Base-by-base conservation (phyloP, 23 red algal species). In the Gracilaria caudata region DNA sequence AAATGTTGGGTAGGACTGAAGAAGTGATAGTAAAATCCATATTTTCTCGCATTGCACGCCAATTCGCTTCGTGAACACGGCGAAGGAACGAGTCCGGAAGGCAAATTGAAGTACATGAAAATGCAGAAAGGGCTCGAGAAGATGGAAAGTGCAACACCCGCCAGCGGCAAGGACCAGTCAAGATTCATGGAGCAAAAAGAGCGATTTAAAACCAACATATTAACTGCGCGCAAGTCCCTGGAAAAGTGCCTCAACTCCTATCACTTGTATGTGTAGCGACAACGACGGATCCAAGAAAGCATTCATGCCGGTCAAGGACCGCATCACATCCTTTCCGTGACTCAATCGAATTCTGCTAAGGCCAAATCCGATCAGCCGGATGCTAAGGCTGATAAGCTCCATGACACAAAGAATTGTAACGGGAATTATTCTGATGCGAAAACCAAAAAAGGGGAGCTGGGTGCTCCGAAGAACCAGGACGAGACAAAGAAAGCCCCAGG, bases 1-100 rank as follows among this genome's bases (percentile, higher is more conserved):
- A 78, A n/a, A 92, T 99, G 93, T 66, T 99, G 3, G 75, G 73
- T 0, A 58, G 86, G 23, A 77, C 23, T 23, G 88, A 99, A 45
- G 88, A 79, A 25, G 24, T 61, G 36, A 73, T 66, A 1, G 84
- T 88, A n/a, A 73, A 40, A 25, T 77, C 82, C 14, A 91, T 94
- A 33, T 78, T 99, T 9, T 57, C 90, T 0, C 81, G 88, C 7
- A 74, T 99, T 68, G 97, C 89, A 19, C 82, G 83, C 73, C 47
- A 83, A 32, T 95, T 95, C 81, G 74, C 19, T 68, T 77, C 28
- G 53, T 89, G 44, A 73, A 89, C 12, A 7, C 55, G 16, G 44
- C 51, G 7, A 80, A 89, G 4, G 79, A 73, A 0, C 54, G 72
- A 25, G 84, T 80, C 1, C 63, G 49, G 32, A 64, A 79, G 43